A percentile compares a stretch with the other conserved stretches of the same genome.
These are phyloP conservation scores for Paracamarosporium sp. DNA, from an alignment of 2,329 filamentous ascomycete species.

Conservation along the genomic window DNA sequence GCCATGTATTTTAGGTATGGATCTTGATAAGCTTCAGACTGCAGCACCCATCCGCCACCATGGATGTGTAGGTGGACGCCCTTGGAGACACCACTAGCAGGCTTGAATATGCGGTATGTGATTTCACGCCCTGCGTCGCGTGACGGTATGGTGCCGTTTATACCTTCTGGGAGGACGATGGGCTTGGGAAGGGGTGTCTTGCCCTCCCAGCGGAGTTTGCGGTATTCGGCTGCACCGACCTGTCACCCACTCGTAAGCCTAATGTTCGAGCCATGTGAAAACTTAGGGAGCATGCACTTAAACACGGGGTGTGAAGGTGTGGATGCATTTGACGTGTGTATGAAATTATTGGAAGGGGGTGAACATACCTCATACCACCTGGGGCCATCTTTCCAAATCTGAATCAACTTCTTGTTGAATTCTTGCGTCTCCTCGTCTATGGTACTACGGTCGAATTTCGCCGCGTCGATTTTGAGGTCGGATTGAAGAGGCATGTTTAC, in stretches of 20 bases:
- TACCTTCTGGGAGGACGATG: constrained; percentile 53
- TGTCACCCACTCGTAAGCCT: constrained; percentile 21
- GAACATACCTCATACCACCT: constrained; percentile 59
- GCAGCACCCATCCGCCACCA: constrained; percentile 58
- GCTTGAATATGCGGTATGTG: constrained; percentile 60
- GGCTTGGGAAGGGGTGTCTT: constrained; percentile 60
- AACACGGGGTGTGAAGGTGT: too few species aligned
- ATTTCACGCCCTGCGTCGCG: constrained; percentile 59
- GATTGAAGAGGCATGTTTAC: constrained; percentile 38
- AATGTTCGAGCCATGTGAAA: background rate
- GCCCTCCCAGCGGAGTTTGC: constrained; percentile 61
- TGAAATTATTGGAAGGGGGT: too few species aligned
- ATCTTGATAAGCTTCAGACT: constrained; percentile 54
- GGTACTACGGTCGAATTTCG: constrained; percentile 52
- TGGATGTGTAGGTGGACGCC: constrained; percentile 64
- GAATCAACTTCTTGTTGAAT: constrained; percentile 54
- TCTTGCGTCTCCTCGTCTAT: constrained; percentile 50
- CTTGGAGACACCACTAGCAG: constrained; percentile 52
- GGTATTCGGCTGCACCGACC: constrained; percentile 62
- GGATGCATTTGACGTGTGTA: too few species aligned
- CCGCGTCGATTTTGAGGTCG: constrained; percentile 51
- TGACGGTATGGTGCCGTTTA: constrained; percentile 59
- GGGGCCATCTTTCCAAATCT: constrained; percentile 52
- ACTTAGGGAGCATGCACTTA: background rate
- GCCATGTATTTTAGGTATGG: constrained; percentile 58